Percentiles rank a stretch among this genome's conserved stretches.
These are phyloP conservation scores for Cutaneotrichosporon sp. DNA, from an alignment of 1,284 basidiomycete species.

Conservation along the genomic window DNA sequence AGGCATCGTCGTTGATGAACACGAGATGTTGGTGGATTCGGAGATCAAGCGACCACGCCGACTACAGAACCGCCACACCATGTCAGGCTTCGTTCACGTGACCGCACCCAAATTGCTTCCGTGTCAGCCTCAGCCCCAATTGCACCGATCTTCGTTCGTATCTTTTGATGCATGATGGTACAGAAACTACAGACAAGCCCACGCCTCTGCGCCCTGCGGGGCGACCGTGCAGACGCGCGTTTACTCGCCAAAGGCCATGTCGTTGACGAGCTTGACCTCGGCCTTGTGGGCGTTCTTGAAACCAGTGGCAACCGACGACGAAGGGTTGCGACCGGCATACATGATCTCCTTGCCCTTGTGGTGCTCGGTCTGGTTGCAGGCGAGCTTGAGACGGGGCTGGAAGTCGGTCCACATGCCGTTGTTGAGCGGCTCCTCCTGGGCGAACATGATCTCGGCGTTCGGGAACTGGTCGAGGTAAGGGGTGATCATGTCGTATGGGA, in stretches of 20 bases:
- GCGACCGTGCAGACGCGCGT: not conserved
- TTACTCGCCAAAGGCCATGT: constrained; percentile 42
- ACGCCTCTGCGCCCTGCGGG: not conserved
- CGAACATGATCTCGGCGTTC: constrained; percentile 87
- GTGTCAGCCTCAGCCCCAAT: too few relatives aligned
- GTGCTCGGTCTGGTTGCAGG: constrained; percentile 71
- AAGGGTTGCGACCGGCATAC: constrained; percentile 82
- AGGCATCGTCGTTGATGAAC: constrained; percentile 1
- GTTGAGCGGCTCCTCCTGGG: constrained; percentile 52
- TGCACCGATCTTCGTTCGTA: not conserved
- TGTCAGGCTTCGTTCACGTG: not conserved
- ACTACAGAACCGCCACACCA: not conserved
- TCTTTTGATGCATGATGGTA: constrained; percentile 3
- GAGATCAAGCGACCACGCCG: not conserved
- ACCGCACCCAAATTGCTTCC: too few relatives aligned
- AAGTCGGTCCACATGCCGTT: constrained; percentile 58
- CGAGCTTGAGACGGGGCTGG: constrained; percentile 76
- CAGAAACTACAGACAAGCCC: constrained; percentile 1
- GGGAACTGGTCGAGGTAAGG: constrained; percentile 92
- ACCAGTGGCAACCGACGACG: constrained; percentile 60
- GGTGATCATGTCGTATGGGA: constrained; percentile 90
- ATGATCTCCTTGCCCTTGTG: constrained; percentile 84
- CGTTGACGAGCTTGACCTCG: constrained; percentile 70
- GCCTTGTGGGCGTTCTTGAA: constrained; percentile 68
- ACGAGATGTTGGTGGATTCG: too few relatives aligned